Percentiles rank a stretch among this genome's conserved stretches.
These are phyloP conservation scores for Phytophthora kernoviae DNA, from an alignment of 352 stramenopile genomes.

Conservation along the genomic window DNA sequence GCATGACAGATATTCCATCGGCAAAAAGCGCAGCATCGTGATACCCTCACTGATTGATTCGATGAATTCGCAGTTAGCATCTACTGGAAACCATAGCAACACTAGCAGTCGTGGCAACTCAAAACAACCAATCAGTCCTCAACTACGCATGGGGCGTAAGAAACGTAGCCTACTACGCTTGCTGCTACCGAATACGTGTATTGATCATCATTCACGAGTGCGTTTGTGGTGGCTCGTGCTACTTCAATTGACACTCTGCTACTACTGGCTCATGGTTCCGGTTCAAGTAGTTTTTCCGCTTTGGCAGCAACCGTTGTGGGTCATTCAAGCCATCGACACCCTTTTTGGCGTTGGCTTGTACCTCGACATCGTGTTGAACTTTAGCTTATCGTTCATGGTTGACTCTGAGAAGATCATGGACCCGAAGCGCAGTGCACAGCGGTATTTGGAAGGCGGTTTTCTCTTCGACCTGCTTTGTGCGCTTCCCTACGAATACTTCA, in stretches of 20 bases:
- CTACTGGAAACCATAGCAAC: constrained; percentile 7
- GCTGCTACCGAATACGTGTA: constrained; percentile 20
- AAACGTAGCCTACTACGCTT: constrained; percentile 9
- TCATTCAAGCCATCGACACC: constrained; percentile 31
- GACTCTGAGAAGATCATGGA: constrained; percentile 65
- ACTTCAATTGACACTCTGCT: constrained; percentile 33
- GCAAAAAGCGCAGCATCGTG: constrained; percentile 22
- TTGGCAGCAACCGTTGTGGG: constrained; percentile 36
- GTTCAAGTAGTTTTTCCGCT: constrained; percentile 60
- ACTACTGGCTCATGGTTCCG: constrained; percentile 59
- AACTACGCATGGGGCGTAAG: constrained; percentile 2
- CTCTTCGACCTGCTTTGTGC: constrained; percentile 47
- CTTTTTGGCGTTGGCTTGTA: constrained; percentile 39
- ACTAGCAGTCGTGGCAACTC: constrained; percentile 1
- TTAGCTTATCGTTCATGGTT: constrained; percentile 56
- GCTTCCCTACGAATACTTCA: constrained; percentile 49
- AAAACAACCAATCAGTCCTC: not conserved
- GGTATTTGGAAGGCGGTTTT: constrained; percentile 47
- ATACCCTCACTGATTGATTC: constrained; percentile 20
- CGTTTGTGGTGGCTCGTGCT: constrained; percentile 59
- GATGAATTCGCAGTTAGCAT: constrained; percentile 6
- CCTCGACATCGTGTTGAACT: constrained; percentile 60
- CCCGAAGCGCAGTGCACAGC: constrained; percentile 34
- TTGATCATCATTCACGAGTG: constrained; percentile 54
- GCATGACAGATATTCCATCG: not conserved